Percentiles rank a stretch among this genome's conserved stretches.
phyloP scores from a whole-genome alignment of 2,329 filamentous ascomycete genomes.

The Phymatotrichopsis omnivora region DNA sequence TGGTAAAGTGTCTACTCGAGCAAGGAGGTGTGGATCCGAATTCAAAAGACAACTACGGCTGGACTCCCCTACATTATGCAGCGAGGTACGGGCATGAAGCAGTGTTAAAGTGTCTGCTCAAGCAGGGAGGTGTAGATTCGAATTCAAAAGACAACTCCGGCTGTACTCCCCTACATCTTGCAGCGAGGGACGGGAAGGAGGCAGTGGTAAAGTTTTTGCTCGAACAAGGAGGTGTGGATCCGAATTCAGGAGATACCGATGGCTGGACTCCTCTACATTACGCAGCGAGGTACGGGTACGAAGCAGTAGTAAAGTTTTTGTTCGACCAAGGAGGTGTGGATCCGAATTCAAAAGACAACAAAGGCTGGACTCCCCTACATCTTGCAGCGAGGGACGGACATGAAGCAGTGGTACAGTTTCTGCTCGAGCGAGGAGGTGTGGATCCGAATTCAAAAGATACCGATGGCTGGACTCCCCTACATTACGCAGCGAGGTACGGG shows the following conservation, averaged over 20 bases:
- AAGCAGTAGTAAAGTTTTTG: conserved; percentile 6
- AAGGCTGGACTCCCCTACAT: neutral
- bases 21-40: conserved; percentile 17
- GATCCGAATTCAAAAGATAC: neutral
- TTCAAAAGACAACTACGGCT: conserved; percentile 22
- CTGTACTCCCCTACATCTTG: conserved; percentile 17
- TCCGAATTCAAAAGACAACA: too few relatives aligned
- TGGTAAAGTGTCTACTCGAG: conserved; percentile 19
- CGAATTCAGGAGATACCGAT: neutral
- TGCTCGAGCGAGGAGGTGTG: neutral
- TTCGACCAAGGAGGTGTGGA: conserved; percentile 4
- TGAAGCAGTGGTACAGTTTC: neutral
- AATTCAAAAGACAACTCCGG: conserved; percentile 4
- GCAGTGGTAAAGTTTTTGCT: conserved; percentile 8
- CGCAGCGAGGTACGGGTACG: conserved; percentile 13
- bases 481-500: neutral
- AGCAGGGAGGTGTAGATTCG: neutral
- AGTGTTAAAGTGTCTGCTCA: conserved; percentile 8
- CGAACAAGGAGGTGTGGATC: neutral
- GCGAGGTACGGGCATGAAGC: conserved; percentile 18
- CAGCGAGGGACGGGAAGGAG: conserved; percentile 14
- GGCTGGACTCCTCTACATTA: conserved; percentile 15
- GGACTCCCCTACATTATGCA: conserved; percentile 29
- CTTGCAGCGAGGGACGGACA: neutral
- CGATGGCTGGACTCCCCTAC: conserved; percentile 1